Evolutionary conservation across 768 basidiomycete species (phyloP).

Genomic region (Nevesoporus exiguus): DNA sequence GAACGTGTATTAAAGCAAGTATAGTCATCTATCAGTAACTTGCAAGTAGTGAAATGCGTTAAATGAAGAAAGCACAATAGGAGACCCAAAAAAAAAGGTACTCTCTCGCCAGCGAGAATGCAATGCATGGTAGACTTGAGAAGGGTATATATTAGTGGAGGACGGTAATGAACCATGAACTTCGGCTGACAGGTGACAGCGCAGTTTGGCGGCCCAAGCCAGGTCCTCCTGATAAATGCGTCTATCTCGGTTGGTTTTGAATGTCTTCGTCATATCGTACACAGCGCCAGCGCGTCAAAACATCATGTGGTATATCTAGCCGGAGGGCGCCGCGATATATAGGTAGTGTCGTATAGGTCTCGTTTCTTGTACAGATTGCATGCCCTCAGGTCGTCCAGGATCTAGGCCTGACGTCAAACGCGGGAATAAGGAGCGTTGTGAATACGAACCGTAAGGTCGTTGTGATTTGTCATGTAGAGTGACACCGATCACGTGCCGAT

Average conservation of each 20-base stretch:
- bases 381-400: conserved; percentile 5
- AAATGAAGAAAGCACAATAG: not conserved
- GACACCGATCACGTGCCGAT: not conserved
- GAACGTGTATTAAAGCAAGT: conserved; percentile 24
- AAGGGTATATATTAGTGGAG: no score
- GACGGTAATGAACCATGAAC: not conserved
- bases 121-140: not conserved
- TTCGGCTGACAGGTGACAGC: not conserved
- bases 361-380: not conserved
- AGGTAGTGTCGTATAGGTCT: not conserved
- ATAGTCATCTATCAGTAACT: conserved; percentile 9
- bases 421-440: not conserved
- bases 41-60: not conserved
- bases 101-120: conserved; percentile 10
- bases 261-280: conserved; percentile 21
- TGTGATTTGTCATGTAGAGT: not conserved
- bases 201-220: not conserved
- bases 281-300: conserved; percentile 16
- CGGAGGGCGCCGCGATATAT: not conserved
- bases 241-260: not conserved
- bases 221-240: not conserved
- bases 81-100: not conserved
- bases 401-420: not conserved
- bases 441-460: conserved; percentile 13
- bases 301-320: not conserved